Conservation (phyloP, 805 yeast species). For the Candida succiphila region DNA sequence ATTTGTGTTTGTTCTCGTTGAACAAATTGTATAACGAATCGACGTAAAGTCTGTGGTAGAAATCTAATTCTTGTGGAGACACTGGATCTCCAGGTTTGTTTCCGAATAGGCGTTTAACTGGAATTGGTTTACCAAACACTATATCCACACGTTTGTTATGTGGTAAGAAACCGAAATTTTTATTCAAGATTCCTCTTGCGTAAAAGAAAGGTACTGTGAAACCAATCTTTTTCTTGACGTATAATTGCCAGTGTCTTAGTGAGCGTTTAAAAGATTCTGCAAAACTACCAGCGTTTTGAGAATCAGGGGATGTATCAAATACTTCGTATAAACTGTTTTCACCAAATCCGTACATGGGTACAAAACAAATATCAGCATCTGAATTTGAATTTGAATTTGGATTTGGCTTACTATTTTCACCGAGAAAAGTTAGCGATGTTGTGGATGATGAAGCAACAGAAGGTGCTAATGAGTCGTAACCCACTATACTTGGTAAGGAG, state of each 20-base stretch:
- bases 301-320: slow-evolving; percentile 13
- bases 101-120: slow-evolving; percentile 22
- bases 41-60: slow-evolving; percentile 65
- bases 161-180: slow-evolving; percentile 87
- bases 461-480: not conserved
- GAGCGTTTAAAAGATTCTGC: not conserved
- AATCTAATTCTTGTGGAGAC: slow-evolving; percentile 41
- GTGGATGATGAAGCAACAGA: not conserved
- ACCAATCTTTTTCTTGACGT: slow-evolving; percentile 63
- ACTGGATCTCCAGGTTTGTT: slow-evolving; percentile 6
- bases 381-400: not conserved
- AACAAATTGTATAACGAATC: slow-evolving; percentile 53
- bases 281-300: not conserved
- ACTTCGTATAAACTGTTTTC: slow-evolving; percentile 57
- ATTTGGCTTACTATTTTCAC: slow-evolving; percentile 2
- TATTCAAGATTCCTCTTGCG: slow-evolving; percentile 87
- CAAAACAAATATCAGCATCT: slow-evolving; percentile 61
- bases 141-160: slow-evolving; percentile 72
- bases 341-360: slow-evolving; percentile 88
- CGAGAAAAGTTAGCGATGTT: not conserved
- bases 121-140: slow-evolving; percentile 57
- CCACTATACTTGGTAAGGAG: not conserved
- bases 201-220: slow-evolving; percentile 88
- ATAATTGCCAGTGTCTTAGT: slow-evolving; percentile 38
- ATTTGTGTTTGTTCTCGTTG: slow-evolving; percentile 54